These are phyloP conservation scores for Porogramme epimiltina DNA, from an alignment of 1,284 basidiomycete genomes.

Conservation along the genomic window DNA sequence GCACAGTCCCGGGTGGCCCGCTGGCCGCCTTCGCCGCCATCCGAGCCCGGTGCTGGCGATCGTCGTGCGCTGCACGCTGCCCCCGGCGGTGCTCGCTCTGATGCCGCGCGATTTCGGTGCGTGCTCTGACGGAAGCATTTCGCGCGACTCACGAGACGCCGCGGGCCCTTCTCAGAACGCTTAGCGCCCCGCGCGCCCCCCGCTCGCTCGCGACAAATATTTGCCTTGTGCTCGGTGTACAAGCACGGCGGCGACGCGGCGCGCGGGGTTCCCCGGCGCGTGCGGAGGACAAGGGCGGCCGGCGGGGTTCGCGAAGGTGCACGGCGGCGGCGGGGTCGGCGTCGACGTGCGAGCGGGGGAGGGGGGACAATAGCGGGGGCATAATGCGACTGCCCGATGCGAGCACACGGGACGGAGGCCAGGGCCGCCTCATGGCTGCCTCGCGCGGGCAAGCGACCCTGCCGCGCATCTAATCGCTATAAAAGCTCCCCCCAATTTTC, in stretches of 20 bases:
- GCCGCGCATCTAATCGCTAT: slow-evolving; percentile 44
- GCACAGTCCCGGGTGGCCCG: no score
- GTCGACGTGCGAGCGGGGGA: background rate
- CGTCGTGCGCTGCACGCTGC: slow-evolving; percentile 5
- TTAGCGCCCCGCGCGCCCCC: background rate
- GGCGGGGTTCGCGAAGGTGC: background rate
- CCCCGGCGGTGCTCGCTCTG: slow-evolving; percentile 14
- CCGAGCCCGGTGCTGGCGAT: slow-evolving; percentile 2
- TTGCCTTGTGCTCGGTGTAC: background rate
- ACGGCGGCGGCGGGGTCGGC: background rate
- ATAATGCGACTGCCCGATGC: background rate
- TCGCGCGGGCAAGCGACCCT: slow-evolving; percentile 33
- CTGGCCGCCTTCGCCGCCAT: background rate
- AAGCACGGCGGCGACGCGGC: background rate
- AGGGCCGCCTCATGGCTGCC: slow-evolving; percentile 48
- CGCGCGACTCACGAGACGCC: background rate
- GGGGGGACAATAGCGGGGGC: slow-evolving; percentile 2
- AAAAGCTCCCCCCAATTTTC: slow-evolving; percentile 36
- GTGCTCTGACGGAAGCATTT: slow-evolving; percentile 17
- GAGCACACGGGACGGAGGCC: slow-evolving; percentile 3
- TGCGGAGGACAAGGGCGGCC: background rate
- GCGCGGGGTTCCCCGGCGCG: background rate
- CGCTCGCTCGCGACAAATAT: background rate
- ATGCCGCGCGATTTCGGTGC: slow-evolving; percentile 26
- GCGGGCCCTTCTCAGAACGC: background rate